phyloP scores from a whole-genome alignment of 2,329 filamentous ascomycete species.

The Emericellopsis cladophorae region DNA sequence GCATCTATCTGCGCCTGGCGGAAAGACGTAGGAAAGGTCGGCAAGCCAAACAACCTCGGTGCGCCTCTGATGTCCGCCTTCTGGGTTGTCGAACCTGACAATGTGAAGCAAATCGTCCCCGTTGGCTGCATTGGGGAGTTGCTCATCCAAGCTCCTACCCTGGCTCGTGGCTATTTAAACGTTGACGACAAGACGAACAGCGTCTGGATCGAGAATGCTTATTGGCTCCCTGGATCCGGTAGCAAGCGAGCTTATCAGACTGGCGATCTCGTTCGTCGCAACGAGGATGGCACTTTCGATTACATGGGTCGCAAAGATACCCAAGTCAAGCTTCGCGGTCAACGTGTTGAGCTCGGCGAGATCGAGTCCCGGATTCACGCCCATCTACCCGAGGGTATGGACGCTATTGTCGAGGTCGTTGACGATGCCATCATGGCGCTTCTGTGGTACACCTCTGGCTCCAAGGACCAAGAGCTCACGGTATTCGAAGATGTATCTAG shows the following conservation, averaged over 20 bases:
- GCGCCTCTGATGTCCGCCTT: conserved; percentile 3
- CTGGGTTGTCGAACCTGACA: conserved; percentile 8
- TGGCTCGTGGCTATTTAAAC: conserved; percentile 7
- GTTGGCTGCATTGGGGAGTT: conserved; percentile 8
- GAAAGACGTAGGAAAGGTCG: background rate
- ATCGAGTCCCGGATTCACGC: conserved; percentile 5
- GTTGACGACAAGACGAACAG: background rate
- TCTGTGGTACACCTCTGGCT: background rate
- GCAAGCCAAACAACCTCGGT: conserved; percentile 5
- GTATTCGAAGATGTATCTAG: background rate
- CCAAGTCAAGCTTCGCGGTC: conserved; percentile 32
- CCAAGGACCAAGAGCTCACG: background rate
- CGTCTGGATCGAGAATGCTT: conserved; percentile 4
- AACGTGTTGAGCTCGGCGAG: conserved; percentile 8
- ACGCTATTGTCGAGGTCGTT: conserved; percentile 1
- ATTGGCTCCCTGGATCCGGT: conserved; percentile 1
- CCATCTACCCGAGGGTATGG: background rate
- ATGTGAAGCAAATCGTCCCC: conserved; percentile 6
- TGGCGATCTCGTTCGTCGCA: conserved; percentile 7
- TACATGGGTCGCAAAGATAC: conserved; percentile 16
- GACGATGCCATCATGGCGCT: background rate
- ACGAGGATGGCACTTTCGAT: conserved; percentile 6
- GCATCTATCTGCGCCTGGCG: conserved; percentile 4
- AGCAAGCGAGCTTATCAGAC: conserved; percentile 6
- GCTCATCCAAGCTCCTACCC: conserved; percentile 8